Evolutionary conservation across 805 yeast species (phyloP).

Genomic region (Monosporozyma unispora): DNA sequence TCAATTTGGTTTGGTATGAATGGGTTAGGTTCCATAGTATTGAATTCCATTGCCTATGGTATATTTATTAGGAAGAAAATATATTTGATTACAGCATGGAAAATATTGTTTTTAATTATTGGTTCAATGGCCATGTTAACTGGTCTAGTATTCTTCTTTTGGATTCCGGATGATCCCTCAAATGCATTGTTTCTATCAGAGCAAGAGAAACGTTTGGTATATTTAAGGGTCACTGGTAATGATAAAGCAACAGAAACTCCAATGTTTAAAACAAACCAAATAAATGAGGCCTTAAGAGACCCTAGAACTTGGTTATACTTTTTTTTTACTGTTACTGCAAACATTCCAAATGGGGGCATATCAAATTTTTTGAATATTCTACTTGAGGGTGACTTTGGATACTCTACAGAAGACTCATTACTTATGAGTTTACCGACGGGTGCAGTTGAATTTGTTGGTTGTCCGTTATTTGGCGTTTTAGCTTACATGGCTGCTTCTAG

Average conservation of each 20-base stretch:
- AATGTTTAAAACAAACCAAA: conserved; percentile 44
- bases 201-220: conserved; percentile 38
- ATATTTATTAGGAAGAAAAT: conserved; percentile 5
- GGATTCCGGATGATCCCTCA: conserved; percentile 49
- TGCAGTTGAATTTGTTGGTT: not conserved
- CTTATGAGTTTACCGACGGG: not conserved
- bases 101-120: not conserved
- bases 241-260: conserved; percentile 51
- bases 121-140: not conserved
- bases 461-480: not conserved
- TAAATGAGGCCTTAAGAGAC: not conserved
- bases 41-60: conserved; percentile 51
- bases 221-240: conserved; percentile 43
- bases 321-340: not conserved
- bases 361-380: not conserved
- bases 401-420: not conserved
- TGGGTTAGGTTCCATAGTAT: conserved; percentile 25
- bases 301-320: not conserved
- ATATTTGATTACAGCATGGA: not conserved
- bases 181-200: conserved; percentile 36
- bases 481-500: not conserved
- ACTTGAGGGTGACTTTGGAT: not conserved
- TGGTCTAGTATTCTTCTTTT: conserved; percentile 30
- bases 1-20: conserved; percentile 4
- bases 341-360: not conserved